Percentiles rank a stretch among this genome's conserved stretches.
phyloP scores from a whole-genome alignment of 1,139 yeast genomes.

The Petasospora fabianii region DNA sequence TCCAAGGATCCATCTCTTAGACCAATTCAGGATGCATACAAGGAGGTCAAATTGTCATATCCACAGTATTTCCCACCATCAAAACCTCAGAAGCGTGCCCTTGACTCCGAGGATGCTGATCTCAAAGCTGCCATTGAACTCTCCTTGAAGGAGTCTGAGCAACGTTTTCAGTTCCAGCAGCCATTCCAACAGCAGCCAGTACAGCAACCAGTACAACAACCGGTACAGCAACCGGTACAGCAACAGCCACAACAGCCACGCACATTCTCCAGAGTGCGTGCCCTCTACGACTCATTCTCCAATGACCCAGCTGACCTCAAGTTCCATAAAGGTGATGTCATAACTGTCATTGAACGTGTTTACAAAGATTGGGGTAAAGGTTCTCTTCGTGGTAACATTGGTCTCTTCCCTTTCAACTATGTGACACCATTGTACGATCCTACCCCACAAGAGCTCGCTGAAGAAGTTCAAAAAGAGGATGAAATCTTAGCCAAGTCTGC shows the following conservation, averaged over 20 bases:
- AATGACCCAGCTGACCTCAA: conserved; percentile 70
- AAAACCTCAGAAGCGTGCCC: conserved; percentile 59
- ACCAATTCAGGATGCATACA: conserved; percentile 63
- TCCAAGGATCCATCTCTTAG: conserved; percentile 69
- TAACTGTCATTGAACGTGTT: conserved; percentile 81
- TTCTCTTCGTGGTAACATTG: conserved; percentile 70
- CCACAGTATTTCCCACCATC: conserved; percentile 50
- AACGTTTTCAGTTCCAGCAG: conserved; percentile 8
- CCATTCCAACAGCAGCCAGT: conserved; percentile 8
- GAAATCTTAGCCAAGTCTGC: conserved; percentile 44
- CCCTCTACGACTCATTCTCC: conserved; percentile 76
- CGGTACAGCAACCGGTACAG: conserved; percentile 5
- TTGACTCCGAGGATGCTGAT: conserved; percentile 71
- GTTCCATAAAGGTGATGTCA: conserved; percentile 70
- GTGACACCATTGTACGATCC: conserved; percentile 77
- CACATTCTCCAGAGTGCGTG: conserved; percentile 57
- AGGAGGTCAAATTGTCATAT: conserved; percentile 39
- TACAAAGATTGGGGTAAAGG: conserved; percentile 98
- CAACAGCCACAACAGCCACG: conserved; percentile 7
- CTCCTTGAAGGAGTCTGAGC: conserved; percentile 42
- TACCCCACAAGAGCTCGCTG: conserved; percentile 47
- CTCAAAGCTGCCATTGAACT: conserved; percentile 72
- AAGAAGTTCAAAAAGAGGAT: conserved; percentile 41
- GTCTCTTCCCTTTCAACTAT: conserved; percentile 92
- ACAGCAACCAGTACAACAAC: conserved; percentile 4